phyloP scores from a whole-genome alignment of 345 rosid genomes.

The Laguncularia racemosa region DNA sequence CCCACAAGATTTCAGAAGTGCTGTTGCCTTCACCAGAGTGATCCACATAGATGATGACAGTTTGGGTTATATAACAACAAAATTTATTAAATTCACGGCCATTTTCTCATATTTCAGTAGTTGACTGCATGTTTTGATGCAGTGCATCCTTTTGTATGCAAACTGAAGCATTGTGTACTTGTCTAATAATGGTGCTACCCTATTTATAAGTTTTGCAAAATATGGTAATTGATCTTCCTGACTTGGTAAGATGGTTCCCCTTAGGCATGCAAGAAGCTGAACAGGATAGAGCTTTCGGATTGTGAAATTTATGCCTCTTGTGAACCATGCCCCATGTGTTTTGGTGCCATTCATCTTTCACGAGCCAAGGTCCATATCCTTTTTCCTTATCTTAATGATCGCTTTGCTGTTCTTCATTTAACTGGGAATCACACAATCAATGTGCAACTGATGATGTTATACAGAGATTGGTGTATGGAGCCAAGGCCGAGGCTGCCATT shows the following conservation, averaged over 20 bases:
- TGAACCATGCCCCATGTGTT: constrained; percentile 75
- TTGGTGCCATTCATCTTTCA: constrained; percentile 61
- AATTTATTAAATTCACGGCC: no score
- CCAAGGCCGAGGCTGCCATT: constrained; percentile 68
- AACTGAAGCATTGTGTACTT: no score
- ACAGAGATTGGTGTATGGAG: constrained; percentile 64
- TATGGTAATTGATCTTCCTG: not conserved
- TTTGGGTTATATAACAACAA: no score
- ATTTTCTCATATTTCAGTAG: no score
- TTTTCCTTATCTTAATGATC: not conserved
- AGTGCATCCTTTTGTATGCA: no score
- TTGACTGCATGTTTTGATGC: no score
- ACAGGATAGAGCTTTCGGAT: constrained; percentile 48
- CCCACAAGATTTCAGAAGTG: no score
- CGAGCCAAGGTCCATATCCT: constrained; percentile 35
- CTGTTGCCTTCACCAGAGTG: no score
- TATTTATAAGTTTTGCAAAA: not conserved
- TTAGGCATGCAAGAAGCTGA: constrained; percentile 59
- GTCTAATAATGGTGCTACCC: no score
- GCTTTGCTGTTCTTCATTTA: not conserved
- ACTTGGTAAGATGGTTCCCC: not conserved
- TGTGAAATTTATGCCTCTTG: constrained; percentile 62
- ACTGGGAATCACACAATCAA: not conserved
- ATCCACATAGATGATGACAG: no score
- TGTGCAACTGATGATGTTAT: not conserved